Conservation (phyloP, 208 protist species). For the Leishmania martiniquensis region DNA sequence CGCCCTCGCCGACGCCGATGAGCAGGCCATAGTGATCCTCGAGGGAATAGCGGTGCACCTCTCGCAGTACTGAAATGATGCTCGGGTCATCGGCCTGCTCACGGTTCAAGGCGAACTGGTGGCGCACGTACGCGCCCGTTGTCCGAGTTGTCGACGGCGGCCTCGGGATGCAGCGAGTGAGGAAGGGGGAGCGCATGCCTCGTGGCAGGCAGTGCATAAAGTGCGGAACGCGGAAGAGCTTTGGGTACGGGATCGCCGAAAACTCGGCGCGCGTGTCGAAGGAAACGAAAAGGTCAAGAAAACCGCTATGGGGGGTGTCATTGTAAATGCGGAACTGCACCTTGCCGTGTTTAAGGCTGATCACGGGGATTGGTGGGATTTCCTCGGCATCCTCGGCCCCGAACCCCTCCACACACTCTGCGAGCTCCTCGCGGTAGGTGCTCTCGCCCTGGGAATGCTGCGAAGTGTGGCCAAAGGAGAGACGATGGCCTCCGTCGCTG, state of each 20-base stretch:
- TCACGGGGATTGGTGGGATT: conserved; percentile 34
- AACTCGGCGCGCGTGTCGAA: conserved; percentile 81
- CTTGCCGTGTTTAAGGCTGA: conserved; percentile 74
- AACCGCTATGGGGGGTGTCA: conserved; percentile 61
- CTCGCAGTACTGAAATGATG: conserved; percentile 65
- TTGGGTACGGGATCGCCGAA: conserved; percentile 47
- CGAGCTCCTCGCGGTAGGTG: neutral
- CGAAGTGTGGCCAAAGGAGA: conserved; percentile 1
- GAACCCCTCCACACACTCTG: conserved; percentile 17
- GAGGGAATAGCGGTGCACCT: conserved; percentile 87
- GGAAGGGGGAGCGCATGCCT: conserved; percentile 68
- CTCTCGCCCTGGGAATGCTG: conserved; percentile 1
- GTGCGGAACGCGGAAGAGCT: conserved; percentile 60
- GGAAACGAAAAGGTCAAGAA: conserved; percentile 69
- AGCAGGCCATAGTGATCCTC: conserved; percentile 84
- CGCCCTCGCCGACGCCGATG: conserved; percentile 63
- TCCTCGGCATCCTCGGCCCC: conserved; percentile 32
- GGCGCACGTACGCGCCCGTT: conserved; percentile 67
- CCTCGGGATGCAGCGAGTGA: conserved; percentile 59
- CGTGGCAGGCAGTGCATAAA: conserved; percentile 68
- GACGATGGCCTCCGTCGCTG: neutral
- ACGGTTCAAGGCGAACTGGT: conserved; percentile 52
- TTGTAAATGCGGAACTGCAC: conserved; percentile 79
- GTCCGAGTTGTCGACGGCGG: conserved; percentile 62
- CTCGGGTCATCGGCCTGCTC: conserved; percentile 59